Conservation (phyloP, 257 asterid genomes). For the Paulownia fortunei region DNA sequence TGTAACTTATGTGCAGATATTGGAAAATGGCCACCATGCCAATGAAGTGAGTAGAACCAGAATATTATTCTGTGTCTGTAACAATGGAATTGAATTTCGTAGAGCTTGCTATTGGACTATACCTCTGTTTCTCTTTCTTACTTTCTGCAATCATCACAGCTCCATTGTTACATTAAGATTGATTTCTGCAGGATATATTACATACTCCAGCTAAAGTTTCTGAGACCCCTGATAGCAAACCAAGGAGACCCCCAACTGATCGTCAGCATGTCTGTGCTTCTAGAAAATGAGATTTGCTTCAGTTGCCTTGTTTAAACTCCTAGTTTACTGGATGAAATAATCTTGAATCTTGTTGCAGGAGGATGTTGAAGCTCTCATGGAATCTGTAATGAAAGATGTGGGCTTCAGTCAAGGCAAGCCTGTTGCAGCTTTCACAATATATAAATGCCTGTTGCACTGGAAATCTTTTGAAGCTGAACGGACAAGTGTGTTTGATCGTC, state of each 20-base stretch:
- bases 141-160: neutral
- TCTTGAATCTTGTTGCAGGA: constrained; percentile 54
- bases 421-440: constrained; percentile 85
- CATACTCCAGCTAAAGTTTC: constrained; percentile 52
- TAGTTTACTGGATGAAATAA: constrained; percentile 24
- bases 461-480: constrained; percentile 91
- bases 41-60: constrained; percentile 50
- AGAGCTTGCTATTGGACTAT: constrained; percentile 23
- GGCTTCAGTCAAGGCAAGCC: constrained; percentile 94
- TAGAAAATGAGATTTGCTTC: constrained; percentile 7
- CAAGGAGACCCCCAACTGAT: constrained; percentile 70
- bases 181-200: constrained; percentile 55
- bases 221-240: constrained; percentile 74
- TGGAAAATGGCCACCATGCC: constrained; percentile 73
- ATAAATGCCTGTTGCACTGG: constrained; percentile 90
- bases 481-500: constrained; percentile 88
- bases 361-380: constrained; percentile 84
- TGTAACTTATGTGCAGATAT: constrained; percentile 43
- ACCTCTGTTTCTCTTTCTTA: neutral
- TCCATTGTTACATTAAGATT: neutral
- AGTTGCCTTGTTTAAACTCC: constrained; percentile 3
- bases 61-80: constrained; percentile 41
- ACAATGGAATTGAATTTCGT: constrained; percentile 4
- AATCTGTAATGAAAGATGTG: constrained; percentile 70
- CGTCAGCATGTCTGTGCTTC: constrained; percentile 65